Evolutionary conservation across 2,329 filamentous ascomycete genomes (phyloP), one percentile per base, ranked within the genome.

Genomic region (Pezicula carpinea): DNA sequence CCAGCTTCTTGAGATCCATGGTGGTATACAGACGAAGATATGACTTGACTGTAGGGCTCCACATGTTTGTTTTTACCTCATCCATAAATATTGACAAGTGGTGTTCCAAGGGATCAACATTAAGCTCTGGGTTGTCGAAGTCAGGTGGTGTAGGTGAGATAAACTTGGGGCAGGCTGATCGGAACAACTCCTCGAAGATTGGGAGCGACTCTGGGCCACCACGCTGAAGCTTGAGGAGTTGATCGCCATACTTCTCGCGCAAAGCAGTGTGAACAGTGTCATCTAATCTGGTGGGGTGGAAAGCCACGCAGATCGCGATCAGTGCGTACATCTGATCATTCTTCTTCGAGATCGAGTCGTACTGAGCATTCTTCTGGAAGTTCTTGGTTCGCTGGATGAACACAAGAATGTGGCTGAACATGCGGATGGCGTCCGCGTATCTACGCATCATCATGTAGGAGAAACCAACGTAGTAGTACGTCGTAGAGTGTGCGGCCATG

Each of bases 381-480:
- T 97, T 97, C 87, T 99, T 99, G 66, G 93, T 99, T 64, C 93
- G 81, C 59, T 90, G 96, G 58, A 99, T 91, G 74, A 97, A 99
- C 73, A 99, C 87, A 62, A 99, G 83, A 71, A 99, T 99, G 80
- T 99, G 93, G 79, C 89, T 95, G 83, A 99, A 99, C 86, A 96
- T 96, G 79, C 92, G 90, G 75, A 99, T 96, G 69, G 93, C 93
- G 72, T 99, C 93, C 71, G 90, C 89, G 69, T 99, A 99, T 67
- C 93, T 89, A 75, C 93, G 90, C 89, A 97, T 95, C 93, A 99
- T 99, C 92, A 99, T 97, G 85, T 99, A 99, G 59, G 89, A 95
- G 83, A 99, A 99, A 60, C 93, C 93, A 54, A 99, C 92, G 69
- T 97, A 97, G 83, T 99, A 99, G 82, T 97, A 99, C 57, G 93